phyloP scores from a whole-genome alignment of 192 early-diverging fungal species.

The Diversispora eburnea region DNA sequence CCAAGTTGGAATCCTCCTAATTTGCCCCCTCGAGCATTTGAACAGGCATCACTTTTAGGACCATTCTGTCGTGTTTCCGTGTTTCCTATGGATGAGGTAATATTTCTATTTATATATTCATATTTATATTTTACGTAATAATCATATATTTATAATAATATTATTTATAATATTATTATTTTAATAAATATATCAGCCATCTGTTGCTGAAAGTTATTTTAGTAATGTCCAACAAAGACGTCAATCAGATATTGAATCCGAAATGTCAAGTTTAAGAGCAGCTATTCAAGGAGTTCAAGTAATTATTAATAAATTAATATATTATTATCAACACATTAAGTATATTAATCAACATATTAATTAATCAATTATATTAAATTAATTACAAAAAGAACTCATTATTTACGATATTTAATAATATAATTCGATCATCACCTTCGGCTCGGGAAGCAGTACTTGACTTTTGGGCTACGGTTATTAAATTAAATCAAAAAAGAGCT shows the following conservation, averaged over 20 bases:
- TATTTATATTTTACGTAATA: not conserved
- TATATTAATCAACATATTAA: not conserved
- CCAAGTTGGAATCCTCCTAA: slow-evolving; percentile 57
- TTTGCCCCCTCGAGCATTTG: slow-evolving; percentile 50
- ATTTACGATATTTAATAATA: slow-evolving; percentile 50
- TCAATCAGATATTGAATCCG: slow-evolving; percentile 48
- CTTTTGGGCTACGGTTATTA: slow-evolving; percentile 62
- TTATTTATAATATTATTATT: slow-evolving; percentile 31
- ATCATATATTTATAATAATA: slow-evolving; percentile 5
- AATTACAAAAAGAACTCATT: slow-evolving; percentile 31
- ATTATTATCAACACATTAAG: not conserved
- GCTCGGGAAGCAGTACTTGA: slow-evolving; percentile 57
- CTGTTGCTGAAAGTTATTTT: slow-evolving; percentile 46
- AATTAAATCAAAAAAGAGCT: slow-evolving; percentile 64
- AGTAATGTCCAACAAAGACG: slow-evolving; percentile 52
- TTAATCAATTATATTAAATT: not conserved
- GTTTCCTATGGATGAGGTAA: slow-evolving; percentile 47
- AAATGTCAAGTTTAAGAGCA: slow-evolving; percentile 55
- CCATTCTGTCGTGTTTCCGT: slow-evolving; percentile 62
- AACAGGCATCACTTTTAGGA: slow-evolving; percentile 67
- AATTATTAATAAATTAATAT: not conserved
- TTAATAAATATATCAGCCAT: slow-evolving; percentile 44
- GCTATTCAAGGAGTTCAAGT: slow-evolving; percentile 57
- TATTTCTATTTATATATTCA: not conserved
- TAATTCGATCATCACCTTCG: slow-evolving; percentile 64